Base-by-base conservation (phyloP, 257 asterid genomes). In the Nicotiana paniculata region DNA sequence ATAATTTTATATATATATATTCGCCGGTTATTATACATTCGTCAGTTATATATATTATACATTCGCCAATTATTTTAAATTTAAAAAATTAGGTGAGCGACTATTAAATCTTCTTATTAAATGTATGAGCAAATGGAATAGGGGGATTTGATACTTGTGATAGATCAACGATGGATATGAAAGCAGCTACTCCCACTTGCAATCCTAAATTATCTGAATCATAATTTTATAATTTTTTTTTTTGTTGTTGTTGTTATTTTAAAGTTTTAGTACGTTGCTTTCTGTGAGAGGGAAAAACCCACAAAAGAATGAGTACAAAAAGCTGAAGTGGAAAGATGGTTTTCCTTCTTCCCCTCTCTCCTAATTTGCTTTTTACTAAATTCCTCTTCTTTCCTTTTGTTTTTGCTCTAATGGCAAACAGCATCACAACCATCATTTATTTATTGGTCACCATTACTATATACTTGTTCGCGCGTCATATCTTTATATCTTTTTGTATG, bases 281-380 rank as follows among this genome's bases (percentile, higher is more conserved):
- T 87, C 84, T 46, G 15, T 59, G 62, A 32, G 82, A 16, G 35
- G 62, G 35, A 54, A 80, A 83, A 68, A 65, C 9, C 54, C 59
- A 48, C 57, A 81, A 66, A 72, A 82, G 76, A 78, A 81, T 80
- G 59, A 77, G 53, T 75, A 84, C 84, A 51, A 84, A 86, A 79
- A 80, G 63, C 67, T 76, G 33, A 59, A 75, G 79, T 76, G 83
- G 84, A 62, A 80, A 66, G 86, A 82, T 72, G 80, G 30, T 79
- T 79, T 79, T 39, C 21, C 65, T 0, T 2, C 37, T 43, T 57
- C 16, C 12, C 33, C 5, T 13, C 55, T 26, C 53, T 46, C 64
- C 82, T 8, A 39, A 39, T 83, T 77, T 65, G 37, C 46, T 67
- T 61, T 21, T 13, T 24, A 35, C 53, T 39, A 39, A 79, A 79